phyloP scores from a whole-genome alignment of 805 yeast genomes.

The Grigorovia jiainica region DNA sequence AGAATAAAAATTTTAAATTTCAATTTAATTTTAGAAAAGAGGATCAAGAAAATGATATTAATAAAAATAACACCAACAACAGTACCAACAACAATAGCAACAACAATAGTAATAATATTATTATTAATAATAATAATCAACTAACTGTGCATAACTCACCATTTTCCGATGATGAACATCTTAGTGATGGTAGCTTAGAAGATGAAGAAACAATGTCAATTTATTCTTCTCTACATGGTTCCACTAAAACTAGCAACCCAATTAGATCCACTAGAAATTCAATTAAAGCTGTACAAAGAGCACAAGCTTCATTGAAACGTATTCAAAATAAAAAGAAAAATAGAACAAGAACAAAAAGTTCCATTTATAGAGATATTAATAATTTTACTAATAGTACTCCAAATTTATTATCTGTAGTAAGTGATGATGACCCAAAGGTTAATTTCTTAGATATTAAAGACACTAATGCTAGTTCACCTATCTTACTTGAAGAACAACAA shows the following conservation, averaged over 20 bases:
- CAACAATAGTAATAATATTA: no score
- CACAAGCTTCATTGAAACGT: constrained; percentile 54
- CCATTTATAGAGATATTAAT: constrained; percentile 18
- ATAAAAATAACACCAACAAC: no score
- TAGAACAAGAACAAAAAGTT: constrained; percentile 32
- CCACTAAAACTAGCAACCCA: constrained; percentile 27
- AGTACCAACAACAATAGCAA: no score
- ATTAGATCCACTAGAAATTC: constrained; percentile 31
- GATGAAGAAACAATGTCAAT: constrained; percentile 64
- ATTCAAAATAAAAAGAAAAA: constrained; percentile 51
- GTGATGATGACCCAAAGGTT: constrained; percentile 10
- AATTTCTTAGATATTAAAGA: background rate
- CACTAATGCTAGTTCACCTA: no score
- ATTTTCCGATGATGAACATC: background rate
- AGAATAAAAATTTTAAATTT: constrained; percentile 25
- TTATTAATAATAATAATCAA: background rate
- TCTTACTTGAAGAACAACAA: no score
- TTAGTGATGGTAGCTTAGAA: constrained; percentile 28
- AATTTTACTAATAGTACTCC: constrained; percentile 28
- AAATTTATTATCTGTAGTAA: constrained; percentile 20
- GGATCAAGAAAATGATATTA: background rate
- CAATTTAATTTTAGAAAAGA: constrained; percentile 23
- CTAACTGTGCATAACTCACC: background rate
- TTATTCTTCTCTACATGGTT: constrained; percentile 43
- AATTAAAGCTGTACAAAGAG: constrained; percentile 47